Evolutionary conservation across 2,329 filamentous ascomycete species (phyloP), one percentile per base, ranked within the genome.

Genomic region (Xylaria sp.): DNA sequence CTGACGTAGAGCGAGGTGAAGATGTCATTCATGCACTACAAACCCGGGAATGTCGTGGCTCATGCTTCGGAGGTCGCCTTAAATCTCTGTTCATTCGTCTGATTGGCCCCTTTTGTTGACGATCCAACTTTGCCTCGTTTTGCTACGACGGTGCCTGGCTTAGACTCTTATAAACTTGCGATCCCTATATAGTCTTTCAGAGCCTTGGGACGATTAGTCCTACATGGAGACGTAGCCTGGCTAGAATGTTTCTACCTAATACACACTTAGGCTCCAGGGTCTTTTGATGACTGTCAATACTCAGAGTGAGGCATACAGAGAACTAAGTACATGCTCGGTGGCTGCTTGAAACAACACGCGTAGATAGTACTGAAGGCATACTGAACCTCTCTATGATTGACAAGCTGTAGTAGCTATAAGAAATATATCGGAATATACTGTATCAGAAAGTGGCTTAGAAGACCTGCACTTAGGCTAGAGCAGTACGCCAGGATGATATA

Each of bases 1-100:
- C 61, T 68, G 66, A 68, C 66, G 66, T 65, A 65, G 66, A 55
- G 30, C 30, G 47, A 51, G 27, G 48, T 57, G 47, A 57, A 50
- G 39, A 61, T 68, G 61, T 64, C 61, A 61, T 68, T 60, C 42
- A 60, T 60, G 54, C 61, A 55, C 39, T 50, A 60, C 5, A 34
- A 39, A 27, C 14, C 24, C 12, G 8, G 47, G 56, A 54, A 62
- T 56, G 64, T 27, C 30, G 64, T 67, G 64, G 64, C 50, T 53
- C 45, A 27, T 58, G 60, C 64, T 53, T 65, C 53, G 42, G 36
- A 30, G 61, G 47, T 60, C 57, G 47, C 32, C 54, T 51, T 50
- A 32, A 48, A 51, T 60, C 17, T 42, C 42, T 14, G 14, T 21
- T 19, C 17, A 12, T 17, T 51, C 17, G 42, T 55, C 21, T 69